Percentiles rank a stretch among this genome's conserved stretches.
These are phyloP conservation scores for Leucosporidium yakuticum DNA, from an alignment of 768 basidiomycete species.

Conservation along the genomic window DNA sequence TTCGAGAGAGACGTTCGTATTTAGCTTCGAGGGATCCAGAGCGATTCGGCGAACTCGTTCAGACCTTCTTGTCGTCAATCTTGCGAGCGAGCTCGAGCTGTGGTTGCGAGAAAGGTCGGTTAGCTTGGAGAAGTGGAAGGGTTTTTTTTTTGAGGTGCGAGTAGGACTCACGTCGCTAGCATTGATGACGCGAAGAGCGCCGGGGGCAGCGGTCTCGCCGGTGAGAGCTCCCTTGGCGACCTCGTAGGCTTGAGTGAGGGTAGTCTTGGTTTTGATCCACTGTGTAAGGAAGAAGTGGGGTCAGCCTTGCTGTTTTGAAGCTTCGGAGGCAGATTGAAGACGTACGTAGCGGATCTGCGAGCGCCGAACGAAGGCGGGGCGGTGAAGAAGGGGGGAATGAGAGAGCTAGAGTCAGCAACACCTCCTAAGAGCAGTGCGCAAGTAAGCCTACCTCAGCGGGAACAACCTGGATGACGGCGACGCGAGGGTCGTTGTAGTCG, in stretches of 20 bases:
- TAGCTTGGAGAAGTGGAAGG: not conserved
- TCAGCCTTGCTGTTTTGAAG: not conserved
- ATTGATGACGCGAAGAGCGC: slow-evolving; percentile 17
- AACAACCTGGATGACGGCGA: slow-evolving; percentile 34
- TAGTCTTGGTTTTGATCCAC: slow-evolving; percentile 29
- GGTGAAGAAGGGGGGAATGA: not conserved
- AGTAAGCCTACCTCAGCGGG: slow-evolving; percentile 25
- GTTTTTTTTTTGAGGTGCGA: no score
- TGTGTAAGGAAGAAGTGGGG: not conserved
- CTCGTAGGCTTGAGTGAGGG: slow-evolving; percentile 22
- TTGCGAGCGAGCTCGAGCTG: slow-evolving; percentile 27
- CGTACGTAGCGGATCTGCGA: slow-evolving; percentile 27
- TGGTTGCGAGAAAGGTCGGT: not conserved
- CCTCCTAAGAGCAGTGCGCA: not conserved
- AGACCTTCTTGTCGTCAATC: slow-evolving; percentile 19
- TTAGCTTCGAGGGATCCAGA: no score
- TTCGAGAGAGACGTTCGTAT: no score
- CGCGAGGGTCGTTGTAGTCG: slow-evolving; percentile 31
- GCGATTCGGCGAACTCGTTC: no score
- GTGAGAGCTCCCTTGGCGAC: slow-evolving; percentile 36
- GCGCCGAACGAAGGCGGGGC: no score
- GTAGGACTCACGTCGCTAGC: slow-evolving; percentile 21
- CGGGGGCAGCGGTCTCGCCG: slow-evolving; percentile 34
- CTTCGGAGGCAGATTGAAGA: no score
- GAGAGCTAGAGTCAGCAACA: not conserved